These are phyloP conservation scores for Nakaseomyces nivariensis DNA, from an alignment of 1,139 yeast genomes.

Conservation along the genomic window DNA sequence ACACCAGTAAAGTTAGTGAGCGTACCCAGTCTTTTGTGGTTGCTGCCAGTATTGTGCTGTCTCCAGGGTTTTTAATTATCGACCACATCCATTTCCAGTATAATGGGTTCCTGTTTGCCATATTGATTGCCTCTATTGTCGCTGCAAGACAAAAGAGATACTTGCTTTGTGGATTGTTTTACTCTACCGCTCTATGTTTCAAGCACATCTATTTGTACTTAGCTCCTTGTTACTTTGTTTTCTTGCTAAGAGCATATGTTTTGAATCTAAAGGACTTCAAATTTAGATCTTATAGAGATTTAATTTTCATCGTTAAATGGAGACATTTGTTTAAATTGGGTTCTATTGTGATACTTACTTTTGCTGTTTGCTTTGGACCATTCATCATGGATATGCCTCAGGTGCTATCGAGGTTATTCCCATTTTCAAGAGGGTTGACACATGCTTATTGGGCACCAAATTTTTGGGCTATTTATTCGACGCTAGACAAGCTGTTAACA, in stretches of 20 bases:
- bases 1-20: constrained; percentile 36
- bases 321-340: constrained; percentile 51
- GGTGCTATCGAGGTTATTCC: constrained; percentile 63
- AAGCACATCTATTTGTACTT: constrained; percentile 87
- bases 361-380: constrained; percentile 70
- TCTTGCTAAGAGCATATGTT: constrained; percentile 58
- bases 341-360: constrained; percentile 51
- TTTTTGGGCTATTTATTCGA: constrained; percentile 89
- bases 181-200: constrained; percentile 73
- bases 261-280: constrained; percentile 29
- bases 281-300: constrained; percentile 26
- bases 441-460: constrained; percentile 99
- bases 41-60: constrained; percentile 71
- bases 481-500: constrained; percentile 65
- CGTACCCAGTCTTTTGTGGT: constrained; percentile 51
- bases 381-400: constrained; percentile 61
- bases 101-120: constrained; percentile 86
- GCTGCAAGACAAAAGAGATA: constrained; percentile 53
- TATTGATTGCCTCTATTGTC: constrained; percentile 62
- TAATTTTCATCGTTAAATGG: constrained; percentile 47
- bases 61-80: constrained; percentile 81
- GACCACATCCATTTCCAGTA: constrained; percentile 95
- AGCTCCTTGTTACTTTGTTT: constrained; percentile 90
- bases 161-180: constrained; percentile 60
- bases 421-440: constrained; percentile 89